Evolutionary conservation across 495 filamentous ascomycete species (phyloP).

Genomic region (Talaromyces stipitatus): DNA sequence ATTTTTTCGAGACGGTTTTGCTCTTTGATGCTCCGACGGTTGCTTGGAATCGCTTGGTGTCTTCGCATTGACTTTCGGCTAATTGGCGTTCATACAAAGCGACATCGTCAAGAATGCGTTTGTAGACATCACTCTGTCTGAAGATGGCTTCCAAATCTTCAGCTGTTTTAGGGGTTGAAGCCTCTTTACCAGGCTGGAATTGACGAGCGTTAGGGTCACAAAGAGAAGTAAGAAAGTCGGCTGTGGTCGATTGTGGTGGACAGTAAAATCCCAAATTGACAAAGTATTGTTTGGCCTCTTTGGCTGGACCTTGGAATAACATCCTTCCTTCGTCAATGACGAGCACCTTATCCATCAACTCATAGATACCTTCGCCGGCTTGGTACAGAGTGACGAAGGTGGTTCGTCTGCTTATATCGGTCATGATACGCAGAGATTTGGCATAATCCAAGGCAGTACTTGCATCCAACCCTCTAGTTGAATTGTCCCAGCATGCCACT

Average conservation of each 20-base stretch:
- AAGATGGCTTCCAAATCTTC: conserved; percentile 58
- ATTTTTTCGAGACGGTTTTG: conserved; percentile 60
- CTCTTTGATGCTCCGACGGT: conserved; percentile 63
- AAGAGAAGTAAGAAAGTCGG: conserved; percentile 67
- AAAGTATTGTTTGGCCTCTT: conserved; percentile 61
- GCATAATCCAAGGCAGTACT: conserved; percentile 76
- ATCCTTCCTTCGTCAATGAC: conserved; percentile 60
- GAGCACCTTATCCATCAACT: conserved; percentile 71
- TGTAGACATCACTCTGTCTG: conserved; percentile 42
- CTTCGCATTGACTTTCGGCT: conserved; percentile 49
- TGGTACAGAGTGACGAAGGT: conserved; percentile 82
- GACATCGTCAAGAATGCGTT: conserved; percentile 48
- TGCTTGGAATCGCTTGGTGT: conserved; percentile 61
- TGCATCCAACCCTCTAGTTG: conserved; percentile 72
- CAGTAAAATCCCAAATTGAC: conserved; percentile 61
- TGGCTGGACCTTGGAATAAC: conserved; percentile 56
- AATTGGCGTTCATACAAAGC: conserved; percentile 53
- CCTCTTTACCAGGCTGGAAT: conserved; percentile 57
- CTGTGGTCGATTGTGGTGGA: conserved; percentile 60
- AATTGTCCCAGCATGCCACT: conserved; percentile 66
- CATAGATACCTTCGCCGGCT: conserved; percentile 74
- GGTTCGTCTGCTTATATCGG: conserved; percentile 71
- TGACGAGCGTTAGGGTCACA: conserved; percentile 67
- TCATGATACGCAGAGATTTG: conserved; percentile 71
- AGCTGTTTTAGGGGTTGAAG: conserved; percentile 52